Percentiles rank a stretch among this genome's conserved stretches.
phyloP scores from a whole-genome alignment of 257 asterid genomes.

The Solanum bulbocastanum region DNA sequence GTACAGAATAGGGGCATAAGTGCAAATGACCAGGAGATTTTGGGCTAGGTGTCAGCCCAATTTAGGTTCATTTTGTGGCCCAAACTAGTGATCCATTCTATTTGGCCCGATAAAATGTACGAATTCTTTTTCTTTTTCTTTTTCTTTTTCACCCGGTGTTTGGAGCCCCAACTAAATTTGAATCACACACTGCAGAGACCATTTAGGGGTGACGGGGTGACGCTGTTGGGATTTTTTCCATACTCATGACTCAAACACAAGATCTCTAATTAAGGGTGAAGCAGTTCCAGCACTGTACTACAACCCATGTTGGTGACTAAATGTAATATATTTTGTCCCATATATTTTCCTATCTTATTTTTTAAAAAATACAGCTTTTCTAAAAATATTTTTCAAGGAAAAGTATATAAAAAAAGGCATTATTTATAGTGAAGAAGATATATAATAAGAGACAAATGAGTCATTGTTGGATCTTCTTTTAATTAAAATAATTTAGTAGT shows the following conservation, averaged over 20 bases:
- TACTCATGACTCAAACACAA: no score
- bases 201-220: no score
- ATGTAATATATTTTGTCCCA: neutral
- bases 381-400: neutral
- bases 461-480: neutral
- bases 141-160: no score
- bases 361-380: neutral
- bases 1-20: neutral
- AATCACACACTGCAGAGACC: no score
- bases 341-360: neutral
- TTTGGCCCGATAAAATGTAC: neutral
- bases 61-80: neutral
- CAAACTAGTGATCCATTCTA: neutral
- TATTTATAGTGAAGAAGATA: neutral
- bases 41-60: neutral
- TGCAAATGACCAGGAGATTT: neutral
- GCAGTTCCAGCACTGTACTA: no score
- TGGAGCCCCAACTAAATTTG: no score
- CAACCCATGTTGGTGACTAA: no score
- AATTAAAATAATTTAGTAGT: neutral
- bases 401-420: neutral
- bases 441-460: neutral
- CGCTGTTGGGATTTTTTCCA: rapidly evolving
- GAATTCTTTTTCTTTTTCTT: no score
- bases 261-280: no score